Conservation (phyloP, 371 early-diverging fungal genomes). For the Mortierella sp. region DNA sequence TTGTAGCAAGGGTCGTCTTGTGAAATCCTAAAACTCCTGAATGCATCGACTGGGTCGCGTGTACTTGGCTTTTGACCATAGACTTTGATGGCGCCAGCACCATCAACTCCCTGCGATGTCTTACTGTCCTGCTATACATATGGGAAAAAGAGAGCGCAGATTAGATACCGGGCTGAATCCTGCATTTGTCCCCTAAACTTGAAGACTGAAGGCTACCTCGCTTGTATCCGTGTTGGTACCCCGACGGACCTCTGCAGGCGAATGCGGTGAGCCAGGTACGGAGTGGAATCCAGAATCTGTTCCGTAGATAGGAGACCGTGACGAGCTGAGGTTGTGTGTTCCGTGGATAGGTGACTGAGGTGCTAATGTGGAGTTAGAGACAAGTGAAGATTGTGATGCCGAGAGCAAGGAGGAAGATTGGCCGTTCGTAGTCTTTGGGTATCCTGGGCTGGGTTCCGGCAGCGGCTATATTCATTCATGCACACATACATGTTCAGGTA, state of each 20-base stretch:
- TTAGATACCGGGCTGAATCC: no score
- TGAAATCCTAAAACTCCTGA: slow-evolving; percentile 88
- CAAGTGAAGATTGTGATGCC: slow-evolving; percentile 23
- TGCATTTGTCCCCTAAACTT: no score
- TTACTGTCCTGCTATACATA: slow-evolving; percentile 39
- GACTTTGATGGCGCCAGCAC: slow-evolving; percentile 80
- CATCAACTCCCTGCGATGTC: slow-evolving; percentile 57
- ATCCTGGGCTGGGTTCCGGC: slow-evolving; percentile 55
- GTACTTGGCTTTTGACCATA: slow-evolving; percentile 69
- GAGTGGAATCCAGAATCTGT: slow-evolving; percentile 54
- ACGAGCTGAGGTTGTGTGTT: slow-evolving; percentile 10
- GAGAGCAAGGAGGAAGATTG: slow-evolving; percentile 31
- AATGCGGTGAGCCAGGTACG: slow-evolving; percentile 50
- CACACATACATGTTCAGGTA: background rate
- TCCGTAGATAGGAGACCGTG: slow-evolving; percentile 25
- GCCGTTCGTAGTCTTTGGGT: slow-evolving; percentile 45
- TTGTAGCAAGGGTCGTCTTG: slow-evolving; percentile 87
- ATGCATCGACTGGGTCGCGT: slow-evolving; percentile 76
- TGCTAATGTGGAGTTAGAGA: slow-evolving; percentile 4
- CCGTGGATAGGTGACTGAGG: slow-evolving; percentile 42
- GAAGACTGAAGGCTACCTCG: slow-evolving; percentile 34
- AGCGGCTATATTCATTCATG: slow-evolving; percentile 31
- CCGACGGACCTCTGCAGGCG: slow-evolving; percentile 39
- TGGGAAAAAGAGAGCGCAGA: no score
- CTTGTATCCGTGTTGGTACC: slow-evolving; percentile 12